phyloP scores from a whole-genome alignment of 177 flowering plant species.

The Tripterygium wilfordii region DNA sequence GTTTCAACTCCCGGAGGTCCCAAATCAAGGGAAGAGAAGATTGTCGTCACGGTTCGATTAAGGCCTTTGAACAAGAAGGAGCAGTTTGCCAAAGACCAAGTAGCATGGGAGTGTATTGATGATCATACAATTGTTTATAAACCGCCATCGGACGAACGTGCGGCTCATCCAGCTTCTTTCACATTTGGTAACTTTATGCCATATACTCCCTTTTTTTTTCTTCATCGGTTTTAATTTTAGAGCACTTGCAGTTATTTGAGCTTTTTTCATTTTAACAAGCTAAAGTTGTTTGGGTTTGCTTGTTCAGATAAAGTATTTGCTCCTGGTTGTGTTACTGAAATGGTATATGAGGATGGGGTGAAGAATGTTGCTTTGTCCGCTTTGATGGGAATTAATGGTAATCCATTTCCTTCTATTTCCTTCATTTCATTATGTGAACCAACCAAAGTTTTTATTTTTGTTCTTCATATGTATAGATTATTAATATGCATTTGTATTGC shows the following conservation, averaged over 20 bases:
- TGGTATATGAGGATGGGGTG: slow-evolving; percentile 86
- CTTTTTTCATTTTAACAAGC: too few relatives aligned
- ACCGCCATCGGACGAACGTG: slow-evolving; percentile 59
- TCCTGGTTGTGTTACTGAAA: slow-evolving; percentile 61
- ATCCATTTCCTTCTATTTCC: neutral
- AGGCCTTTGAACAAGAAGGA: slow-evolving; percentile 84
- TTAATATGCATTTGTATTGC: slow-evolving; percentile 13
- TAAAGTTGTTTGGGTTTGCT: too few relatives aligned
- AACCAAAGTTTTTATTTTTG: too few relatives aligned
- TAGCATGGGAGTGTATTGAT: slow-evolving; percentile 93
- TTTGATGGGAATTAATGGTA: slow-evolving; percentile 95
- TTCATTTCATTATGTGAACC: too few relatives aligned
- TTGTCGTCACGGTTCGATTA: slow-evolving; percentile 85
- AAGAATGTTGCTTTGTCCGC: slow-evolving; percentile 94
- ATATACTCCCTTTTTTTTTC: neutral
- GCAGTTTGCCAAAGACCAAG: slow-evolving; percentile 64
- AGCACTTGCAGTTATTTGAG: neutral
- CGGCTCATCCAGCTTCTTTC: slow-evolving; percentile 54
- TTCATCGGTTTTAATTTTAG: neutral
- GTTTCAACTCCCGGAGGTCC: slow-evolving; percentile 75
- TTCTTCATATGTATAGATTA: neutral
- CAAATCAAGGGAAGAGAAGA: slow-evolving; percentile 78
- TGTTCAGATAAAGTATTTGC: slow-evolving; percentile 86
- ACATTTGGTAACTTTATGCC: slow-evolving; percentile 77
- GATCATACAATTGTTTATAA: slow-evolving; percentile 67